phyloP scores from a whole-genome alignment of 1,284 basidiomycete genomes.

The Papiliotrema fonsecae region DNA sequence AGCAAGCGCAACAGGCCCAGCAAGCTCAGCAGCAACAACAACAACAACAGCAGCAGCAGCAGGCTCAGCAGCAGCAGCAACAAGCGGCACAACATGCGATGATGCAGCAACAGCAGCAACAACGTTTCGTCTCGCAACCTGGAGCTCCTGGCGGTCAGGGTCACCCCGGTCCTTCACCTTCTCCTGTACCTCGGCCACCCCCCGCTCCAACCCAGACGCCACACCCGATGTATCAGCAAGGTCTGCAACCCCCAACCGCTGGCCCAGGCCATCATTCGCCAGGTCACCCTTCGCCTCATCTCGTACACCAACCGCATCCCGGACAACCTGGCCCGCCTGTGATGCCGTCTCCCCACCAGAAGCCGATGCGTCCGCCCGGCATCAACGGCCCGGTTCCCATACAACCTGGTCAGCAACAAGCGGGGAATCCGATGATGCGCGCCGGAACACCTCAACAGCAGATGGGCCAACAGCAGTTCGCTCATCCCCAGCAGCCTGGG shows the following conservation, averaged over 20 bases:
- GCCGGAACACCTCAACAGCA: slow-evolving; percentile 32
- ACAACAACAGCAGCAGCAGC: slow-evolving; percentile 14
- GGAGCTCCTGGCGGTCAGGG: too few relatives aligned
- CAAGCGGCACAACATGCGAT: slow-evolving; percentile 8
- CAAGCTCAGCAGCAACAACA: slow-evolving; percentile 6
- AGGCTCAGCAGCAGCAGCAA: background rate
- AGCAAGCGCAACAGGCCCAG: background rate
- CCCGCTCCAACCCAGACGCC: slow-evolving; percentile 6
- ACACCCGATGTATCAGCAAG: slow-evolving; percentile 23
- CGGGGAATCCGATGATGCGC: slow-evolving; percentile 32
- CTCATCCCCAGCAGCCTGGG: slow-evolving; percentile 4
- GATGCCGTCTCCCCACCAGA: slow-evolving; percentile 36
- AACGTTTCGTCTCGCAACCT: too few relatives aligned
- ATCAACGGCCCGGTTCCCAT: slow-evolving; percentile 21
- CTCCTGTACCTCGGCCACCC: slow-evolving; percentile 25
- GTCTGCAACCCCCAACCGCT: slow-evolving; percentile 19
- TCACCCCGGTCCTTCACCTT: slow-evolving; percentile 11
- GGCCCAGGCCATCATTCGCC: slow-evolving; percentile 23
- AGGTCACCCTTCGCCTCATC: slow-evolving; percentile 25
- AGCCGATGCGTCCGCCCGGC: slow-evolving; percentile 31
- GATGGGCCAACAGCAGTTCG: slow-evolving; percentile 9
- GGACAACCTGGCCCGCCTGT: slow-evolving; percentile 21
- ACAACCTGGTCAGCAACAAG: background rate
- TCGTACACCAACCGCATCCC: slow-evolving; percentile 18
- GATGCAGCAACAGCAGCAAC: slow-evolving; percentile 15